Evolutionary conservation across 2,329 filamentous ascomycete genomes (phyloP).

Genomic region (Nemania diffusa): DNA sequence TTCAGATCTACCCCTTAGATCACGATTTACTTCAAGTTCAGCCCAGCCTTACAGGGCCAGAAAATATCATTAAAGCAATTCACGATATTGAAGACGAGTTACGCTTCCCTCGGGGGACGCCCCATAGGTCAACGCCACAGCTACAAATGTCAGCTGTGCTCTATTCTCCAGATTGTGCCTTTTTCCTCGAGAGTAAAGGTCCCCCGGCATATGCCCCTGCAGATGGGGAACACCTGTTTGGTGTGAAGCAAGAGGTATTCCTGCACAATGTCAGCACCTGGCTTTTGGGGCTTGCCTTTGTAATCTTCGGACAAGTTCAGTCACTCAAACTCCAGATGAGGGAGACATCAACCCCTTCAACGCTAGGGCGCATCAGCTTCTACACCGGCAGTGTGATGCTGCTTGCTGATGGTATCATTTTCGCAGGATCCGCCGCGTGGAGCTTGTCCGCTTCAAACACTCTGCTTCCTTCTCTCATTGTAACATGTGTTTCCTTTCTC

Average conservation of each 20-base stretch:
- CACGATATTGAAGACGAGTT: slow-evolving; percentile 71
- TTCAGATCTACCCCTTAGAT: slow-evolving; percentile 75
- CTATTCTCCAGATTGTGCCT: slow-evolving; percentile 75
- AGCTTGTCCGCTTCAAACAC: slow-evolving; percentile 65
- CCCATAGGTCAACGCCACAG: slow-evolving; percentile 63
- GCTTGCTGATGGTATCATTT: slow-evolving; percentile 69
- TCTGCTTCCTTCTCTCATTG: slow-evolving; percentile 66
- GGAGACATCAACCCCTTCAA: slow-evolving; percentile 74
- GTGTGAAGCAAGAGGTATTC: slow-evolving; percentile 70
- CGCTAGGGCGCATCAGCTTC: slow-evolving; percentile 73
- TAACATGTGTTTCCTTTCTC: slow-evolving; percentile 64
- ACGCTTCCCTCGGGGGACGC: slow-evolving; percentile 68
- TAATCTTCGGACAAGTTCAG: slow-evolving; percentile 70
- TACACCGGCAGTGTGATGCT: slow-evolving; percentile 70
- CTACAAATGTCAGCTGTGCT: slow-evolving; percentile 71
- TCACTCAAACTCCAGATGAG: slow-evolving; percentile 73
- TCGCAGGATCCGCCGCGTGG: slow-evolving; percentile 66
- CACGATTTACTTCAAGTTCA: slow-evolving; percentile 50
- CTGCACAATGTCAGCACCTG: slow-evolving; percentile 67
- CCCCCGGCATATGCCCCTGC: slow-evolving; percentile 64
- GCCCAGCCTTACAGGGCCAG: slow-evolving; percentile 47
- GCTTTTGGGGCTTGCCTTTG: slow-evolving; percentile 64
- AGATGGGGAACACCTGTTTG: slow-evolving; percentile 66
- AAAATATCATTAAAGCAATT: slow-evolving; percentile 56
- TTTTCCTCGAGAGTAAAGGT: slow-evolving; percentile 72